A percentile compares a stretch with the other conserved stretches of the same genome.
These are phyloP conservation scores for Farysia itapuensis DNA, from an alignment of 1,284 basidiomycete genomes.

Conservation along the genomic window DNA sequence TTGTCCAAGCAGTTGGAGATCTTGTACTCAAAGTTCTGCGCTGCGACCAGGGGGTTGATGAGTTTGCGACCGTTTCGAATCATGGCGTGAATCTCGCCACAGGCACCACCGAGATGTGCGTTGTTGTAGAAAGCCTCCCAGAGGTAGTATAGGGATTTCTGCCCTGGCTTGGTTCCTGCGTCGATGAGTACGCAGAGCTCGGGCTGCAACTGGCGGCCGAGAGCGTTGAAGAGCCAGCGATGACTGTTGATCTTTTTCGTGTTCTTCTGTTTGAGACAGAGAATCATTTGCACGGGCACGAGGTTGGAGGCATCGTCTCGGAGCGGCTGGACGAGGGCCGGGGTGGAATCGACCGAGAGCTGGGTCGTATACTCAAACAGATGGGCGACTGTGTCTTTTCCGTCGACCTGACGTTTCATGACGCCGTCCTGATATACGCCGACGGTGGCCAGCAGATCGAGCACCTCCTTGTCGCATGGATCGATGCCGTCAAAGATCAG, in stretches of 20 bases:
- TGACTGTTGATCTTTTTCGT: conserved; percentile 69
- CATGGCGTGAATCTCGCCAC: conserved; percentile 60
- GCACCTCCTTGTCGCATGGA: conserved; percentile 79
- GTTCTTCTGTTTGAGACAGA: conserved; percentile 93
- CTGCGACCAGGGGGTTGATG: conserved; percentile 65
- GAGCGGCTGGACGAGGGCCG: conserved; percentile 85
- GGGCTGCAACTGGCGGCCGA: conserved; percentile 70
- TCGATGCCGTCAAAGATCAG: conserved; percentile 90
- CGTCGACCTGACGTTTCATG: conserved; percentile 89
- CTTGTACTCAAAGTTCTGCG: conserved; percentile 96
- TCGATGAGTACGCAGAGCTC: conserved; percentile 58
- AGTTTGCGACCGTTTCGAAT: conserved; percentile 55
- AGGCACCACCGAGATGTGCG: conserved; percentile 56
- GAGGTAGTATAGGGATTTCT: conserved; percentile 55
- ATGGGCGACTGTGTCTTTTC: conserved; percentile 79
- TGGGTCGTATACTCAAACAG: conserved; percentile 74
- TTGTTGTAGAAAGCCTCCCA: conserved; percentile 60
- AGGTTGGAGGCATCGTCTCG: conserved; percentile 78
- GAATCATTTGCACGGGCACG: conserved; percentile 90
- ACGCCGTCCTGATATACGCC: conserved; percentile 69
- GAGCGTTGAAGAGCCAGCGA: conserved; percentile 96
- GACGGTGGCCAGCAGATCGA: conserved; percentile 60
- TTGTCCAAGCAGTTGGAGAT: conserved; percentile 78
- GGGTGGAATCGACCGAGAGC: conserved; percentile 76
- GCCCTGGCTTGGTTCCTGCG: conserved; percentile 58